Evolutionary conservation across 2,329 filamentous ascomycete genomes (phyloP).

Genomic region (Ophiostoma fasciatum): DNA sequence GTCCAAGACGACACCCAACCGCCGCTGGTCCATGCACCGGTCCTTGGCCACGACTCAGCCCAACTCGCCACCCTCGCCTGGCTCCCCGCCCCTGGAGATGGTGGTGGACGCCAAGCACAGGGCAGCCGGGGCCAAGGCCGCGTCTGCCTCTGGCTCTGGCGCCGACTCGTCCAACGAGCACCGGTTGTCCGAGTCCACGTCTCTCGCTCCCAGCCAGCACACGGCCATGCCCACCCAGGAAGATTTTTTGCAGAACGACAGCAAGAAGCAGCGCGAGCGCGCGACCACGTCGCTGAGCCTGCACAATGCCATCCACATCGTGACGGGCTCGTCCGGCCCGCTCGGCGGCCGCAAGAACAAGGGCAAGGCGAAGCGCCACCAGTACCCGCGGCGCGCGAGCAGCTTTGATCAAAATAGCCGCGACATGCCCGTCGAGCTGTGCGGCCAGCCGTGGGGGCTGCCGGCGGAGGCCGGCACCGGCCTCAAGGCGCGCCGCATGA

Average conservation of each 20-base stretch:
- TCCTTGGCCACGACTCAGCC: slow-evolving; percentile 31
- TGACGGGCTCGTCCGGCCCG: slow-evolving; percentile 15
- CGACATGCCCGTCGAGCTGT: slow-evolving; percentile 9
- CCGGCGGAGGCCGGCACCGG: slow-evolving; percentile 57
- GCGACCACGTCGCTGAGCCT: slow-evolving; percentile 34
- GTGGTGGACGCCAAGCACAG: slow-evolving; percentile 15
- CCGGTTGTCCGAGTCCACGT: background rate
- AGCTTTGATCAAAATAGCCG: slow-evolving; percentile 39
- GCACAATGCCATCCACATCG: slow-evolving; percentile 33
- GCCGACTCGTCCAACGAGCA: slow-evolving; percentile 3
- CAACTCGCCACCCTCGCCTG: slow-evolving; percentile 35
- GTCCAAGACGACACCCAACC: slow-evolving; percentile 17
- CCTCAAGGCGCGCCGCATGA: slow-evolving; percentile 65
- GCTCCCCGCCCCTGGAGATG: slow-evolving; percentile 28
- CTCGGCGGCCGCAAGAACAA: slow-evolving; percentile 8
- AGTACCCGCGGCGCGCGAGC: slow-evolving; percentile 25
- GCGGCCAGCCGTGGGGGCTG: slow-evolving; percentile 36
- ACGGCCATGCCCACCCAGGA: slow-evolving; percentile 24
- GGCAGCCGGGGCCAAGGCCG: too few relatives aligned
- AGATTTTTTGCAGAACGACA: slow-evolving; percentile 30
- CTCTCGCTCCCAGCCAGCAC: background rate
- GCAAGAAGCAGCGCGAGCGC: slow-evolving; percentile 32
- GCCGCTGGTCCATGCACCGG: slow-evolving; percentile 31
- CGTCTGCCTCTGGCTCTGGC: slow-evolving; percentile 10
- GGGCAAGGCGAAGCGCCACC: slow-evolving; percentile 11